Conservation (phyloP, 441 rosid genomes). For the Populus hybrid region DNA sequence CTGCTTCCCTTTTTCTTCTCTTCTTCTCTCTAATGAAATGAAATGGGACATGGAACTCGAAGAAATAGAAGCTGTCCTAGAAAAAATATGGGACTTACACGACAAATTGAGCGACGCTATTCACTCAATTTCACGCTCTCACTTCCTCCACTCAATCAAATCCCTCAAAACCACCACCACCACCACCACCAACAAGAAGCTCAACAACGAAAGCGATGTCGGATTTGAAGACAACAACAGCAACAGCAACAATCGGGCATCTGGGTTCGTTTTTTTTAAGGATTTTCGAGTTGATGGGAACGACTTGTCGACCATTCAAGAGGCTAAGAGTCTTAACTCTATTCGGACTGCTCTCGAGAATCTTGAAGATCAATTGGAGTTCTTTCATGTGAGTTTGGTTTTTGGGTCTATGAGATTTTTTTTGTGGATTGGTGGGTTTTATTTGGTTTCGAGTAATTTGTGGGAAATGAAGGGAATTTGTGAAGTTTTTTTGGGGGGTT, state of each 20-base stretch:
- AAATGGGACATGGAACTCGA: slow-evolving; percentile 71
- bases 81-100: slow-evolving; percentile 93
- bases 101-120: slow-evolving; percentile 94
- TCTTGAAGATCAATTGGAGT: slow-evolving; percentile 92
- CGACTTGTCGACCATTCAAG: slow-evolving; percentile 54
- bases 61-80: slow-evolving; percentile 83
- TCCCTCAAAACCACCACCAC: slow-evolving; percentile 29
- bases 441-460: not conserved
- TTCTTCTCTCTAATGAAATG: slow-evolving; percentile 18
- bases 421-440: not conserved
- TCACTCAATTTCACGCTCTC: slow-evolving; percentile 70
- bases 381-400: slow-evolving; percentile 59
- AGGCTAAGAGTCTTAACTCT: slow-evolving; percentile 81
- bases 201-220: slow-evolving; percentile 30
- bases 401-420: not conserved
- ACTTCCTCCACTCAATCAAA: slow-evolving; percentile 67
- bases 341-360: slow-evolving; percentile 90
- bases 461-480: not conserved
- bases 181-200: slow-evolving; percentile 27
- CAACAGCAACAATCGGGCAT: not conserved
- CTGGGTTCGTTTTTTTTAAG: slow-evolving; percentile 74
- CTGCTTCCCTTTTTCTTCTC: not conserved
- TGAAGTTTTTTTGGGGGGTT: not conserved
- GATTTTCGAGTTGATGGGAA: slow-evolving; percentile 53
- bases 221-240: slow-evolving; percentile 10